These are phyloP conservation scores for Camillea tinctor DNA, from an alignment of 2,329 filamentous ascomycete genomes.

Conservation along the genomic window DNA sequence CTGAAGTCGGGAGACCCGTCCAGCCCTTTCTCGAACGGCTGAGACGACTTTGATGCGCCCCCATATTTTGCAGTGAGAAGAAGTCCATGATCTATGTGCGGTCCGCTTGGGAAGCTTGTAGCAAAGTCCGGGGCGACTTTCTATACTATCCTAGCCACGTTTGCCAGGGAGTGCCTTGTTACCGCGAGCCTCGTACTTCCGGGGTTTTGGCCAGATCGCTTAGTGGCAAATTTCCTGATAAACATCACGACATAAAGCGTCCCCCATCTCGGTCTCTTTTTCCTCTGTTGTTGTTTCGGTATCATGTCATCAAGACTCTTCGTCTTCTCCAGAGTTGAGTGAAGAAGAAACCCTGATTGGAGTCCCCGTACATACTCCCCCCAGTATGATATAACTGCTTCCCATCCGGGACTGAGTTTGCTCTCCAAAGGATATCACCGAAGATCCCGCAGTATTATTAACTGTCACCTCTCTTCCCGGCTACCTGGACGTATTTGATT, in stretches of 20 bases:
- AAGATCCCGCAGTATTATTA: conserved; percentile 20
- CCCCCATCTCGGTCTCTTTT: conserved; percentile 14
- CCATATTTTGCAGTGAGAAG: conserved; percentile 11
- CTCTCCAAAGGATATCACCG: conserved; percentile 21
- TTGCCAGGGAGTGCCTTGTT: conserved; percentile 20
- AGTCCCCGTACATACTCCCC: conserved; percentile 16
- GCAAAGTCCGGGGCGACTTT: conserved; percentile 21
- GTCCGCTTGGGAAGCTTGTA: conserved; percentile 16
- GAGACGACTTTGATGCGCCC: conserved; percentile 14
- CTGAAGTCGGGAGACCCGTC: conserved; percentile 15
- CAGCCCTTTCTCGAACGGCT: conserved; percentile 21
- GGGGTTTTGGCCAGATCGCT: conserved; percentile 4
- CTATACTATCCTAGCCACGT: conserved; percentile 9
- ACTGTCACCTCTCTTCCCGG: conserved; percentile 19
- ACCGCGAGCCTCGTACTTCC: conserved; percentile 18
- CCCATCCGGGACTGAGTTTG: conserved; percentile 19
- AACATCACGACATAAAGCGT: conserved; percentile 22
- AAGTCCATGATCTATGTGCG: conserved; percentile 1
- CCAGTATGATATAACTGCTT: conserved; percentile 22
- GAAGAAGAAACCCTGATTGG: conserved; percentile 15
- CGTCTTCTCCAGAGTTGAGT: conserved; percentile 16
- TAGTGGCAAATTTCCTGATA: conserved; percentile 21
- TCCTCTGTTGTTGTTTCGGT: background rate
- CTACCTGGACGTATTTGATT: conserved; percentile 14
- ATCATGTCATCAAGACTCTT: conserved; percentile 10